Percentiles rank a stretch among this genome's conserved stretches.
These are phyloP conservation scores for Colletotrichum melonis DNA, from an alignment of 2,329 filamentous ascomycete species.

Conservation along the genomic window DNA sequence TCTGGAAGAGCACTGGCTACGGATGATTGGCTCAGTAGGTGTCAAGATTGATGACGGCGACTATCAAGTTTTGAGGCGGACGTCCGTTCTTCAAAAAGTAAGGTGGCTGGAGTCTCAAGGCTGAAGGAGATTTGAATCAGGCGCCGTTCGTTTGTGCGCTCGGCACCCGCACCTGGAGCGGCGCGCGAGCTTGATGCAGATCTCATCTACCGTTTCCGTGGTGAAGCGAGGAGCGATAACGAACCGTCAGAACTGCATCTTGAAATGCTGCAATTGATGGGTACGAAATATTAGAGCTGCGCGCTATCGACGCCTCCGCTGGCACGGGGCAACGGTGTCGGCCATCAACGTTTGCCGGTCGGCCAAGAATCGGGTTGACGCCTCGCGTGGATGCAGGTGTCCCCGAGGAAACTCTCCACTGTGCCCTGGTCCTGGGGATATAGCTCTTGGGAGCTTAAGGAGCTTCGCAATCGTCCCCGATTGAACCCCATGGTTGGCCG, in stretches of 20 bases:
- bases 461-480: constrained; percentile 2
- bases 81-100: constrained; percentile 1
- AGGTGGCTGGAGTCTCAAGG: constrained; percentile 18
- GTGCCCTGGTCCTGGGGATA: constrained; percentile 8
- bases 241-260: not conserved
- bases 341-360: not conserved
- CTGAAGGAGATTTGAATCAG: constrained; percentile 9
- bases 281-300: not conserved
- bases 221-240: constrained; percentile 10
- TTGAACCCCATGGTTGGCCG: constrained; percentile 7
- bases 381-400: constrained; percentile 8
- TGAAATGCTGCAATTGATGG: not conserved
- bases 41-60: constrained; percentile 20
- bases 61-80: not conserved
- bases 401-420: not conserved
- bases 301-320: constrained; percentile 13
- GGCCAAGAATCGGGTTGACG: not conserved
- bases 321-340: constrained; percentile 10
- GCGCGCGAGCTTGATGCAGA: constrained; percentile 10
- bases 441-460: too few relatives aligned
- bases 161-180: constrained; percentile 3
- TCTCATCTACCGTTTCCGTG: constrained; percentile 32
- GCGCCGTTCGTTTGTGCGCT: constrained; percentile 13
- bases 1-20: not conserved
- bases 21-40: not conserved